Evolutionary conservation across 129 eudicot species (phyloP).

Genomic region (Glebionis coronaria): DNA sequence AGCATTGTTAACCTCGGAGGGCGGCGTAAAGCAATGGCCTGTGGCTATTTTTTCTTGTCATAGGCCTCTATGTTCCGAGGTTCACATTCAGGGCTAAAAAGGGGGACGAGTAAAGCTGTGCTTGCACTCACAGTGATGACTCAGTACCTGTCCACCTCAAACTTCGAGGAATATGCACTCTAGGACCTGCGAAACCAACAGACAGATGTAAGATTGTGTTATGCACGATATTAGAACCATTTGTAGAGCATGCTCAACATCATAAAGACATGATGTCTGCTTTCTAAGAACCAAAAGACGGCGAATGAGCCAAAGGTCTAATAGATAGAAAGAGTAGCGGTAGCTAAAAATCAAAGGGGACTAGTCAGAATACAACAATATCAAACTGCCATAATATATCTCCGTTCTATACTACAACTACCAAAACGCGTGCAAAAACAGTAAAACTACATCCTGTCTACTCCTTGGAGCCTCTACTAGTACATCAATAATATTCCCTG

Average conservation of each 20-base stretch:
- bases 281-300: background rate
- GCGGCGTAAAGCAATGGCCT: background rate
- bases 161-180: conserved; percentile 81
- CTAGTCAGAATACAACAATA: too few species aligned
- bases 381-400: too few species aligned
- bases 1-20: background rate
- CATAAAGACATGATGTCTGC: background rate
- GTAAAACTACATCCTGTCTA: too few species aligned
- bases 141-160: conserved; percentile 96
- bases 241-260: too few species aligned
- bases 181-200: conserved; percentile 56
- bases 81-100: conserved; percentile 91
- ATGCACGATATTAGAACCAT: background rate
- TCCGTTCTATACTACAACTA: too few species aligned
- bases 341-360: too few species aligned
- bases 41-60: conserved; percentile 52
- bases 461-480: too few species aligned
- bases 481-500: too few species aligned
- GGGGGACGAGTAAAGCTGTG: conserved; percentile 85
- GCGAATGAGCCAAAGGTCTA: too few species aligned
- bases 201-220: too few species aligned
- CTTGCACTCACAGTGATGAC: conserved; percentile 67
- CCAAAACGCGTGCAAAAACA: too few species aligned
- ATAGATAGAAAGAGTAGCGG: too few species aligned
- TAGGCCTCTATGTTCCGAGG: conserved; percentile 97